Evolutionary conservation across 306 rosid genomes (phyloP).

Genomic region (Citrullus colocynthis): DNA sequence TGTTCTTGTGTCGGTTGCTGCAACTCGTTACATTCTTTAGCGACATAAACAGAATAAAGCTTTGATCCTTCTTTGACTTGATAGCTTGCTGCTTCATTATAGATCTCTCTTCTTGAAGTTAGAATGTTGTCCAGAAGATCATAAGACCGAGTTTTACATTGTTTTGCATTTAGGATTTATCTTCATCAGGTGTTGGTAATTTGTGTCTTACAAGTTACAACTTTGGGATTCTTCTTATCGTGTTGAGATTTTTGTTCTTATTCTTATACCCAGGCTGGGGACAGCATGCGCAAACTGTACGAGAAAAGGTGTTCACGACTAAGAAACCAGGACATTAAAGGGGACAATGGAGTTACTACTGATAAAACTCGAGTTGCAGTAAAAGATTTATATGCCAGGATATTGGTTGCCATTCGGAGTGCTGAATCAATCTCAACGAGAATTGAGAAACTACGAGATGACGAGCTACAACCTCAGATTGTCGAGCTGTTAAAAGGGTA

Average conservation of each 20-base stretch:
- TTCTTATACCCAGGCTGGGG: slow-evolving; percentile 58
- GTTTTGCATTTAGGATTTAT: neutral
- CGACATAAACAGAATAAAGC: neutral
- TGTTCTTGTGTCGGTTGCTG: neutral
- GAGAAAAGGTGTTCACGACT: slow-evolving; percentile 64
- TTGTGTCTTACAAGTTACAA: neutral
- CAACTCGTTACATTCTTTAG: neutral
- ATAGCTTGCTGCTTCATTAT: neutral
- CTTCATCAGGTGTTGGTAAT: neutral
- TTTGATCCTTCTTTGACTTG: neutral
- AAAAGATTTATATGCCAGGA: slow-evolving; percentile 80
- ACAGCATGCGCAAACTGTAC: slow-evolving; percentile 54
- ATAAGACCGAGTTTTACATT: neutral
- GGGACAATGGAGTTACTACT: slow-evolving; percentile 40
- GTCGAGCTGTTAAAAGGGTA: slow-evolving; percentile 85
- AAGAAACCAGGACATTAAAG: slow-evolving; percentile 56
- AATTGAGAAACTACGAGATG: slow-evolving; percentile 77
- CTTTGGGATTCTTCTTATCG: neutral
- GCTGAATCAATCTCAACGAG: slow-evolving; percentile 81
- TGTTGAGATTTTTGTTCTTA: slow-evolving; percentile 7
- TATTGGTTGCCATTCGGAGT: slow-evolving; percentile 77
- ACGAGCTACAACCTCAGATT: slow-evolving; percentile 80
- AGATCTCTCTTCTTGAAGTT: neutral
- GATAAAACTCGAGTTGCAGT: slow-evolving; percentile 70
- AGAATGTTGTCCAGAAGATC: neutral